Base-by-base conservation (phyloP, 345 rosid genomes). In the Corchorus olitorius region DNA sequence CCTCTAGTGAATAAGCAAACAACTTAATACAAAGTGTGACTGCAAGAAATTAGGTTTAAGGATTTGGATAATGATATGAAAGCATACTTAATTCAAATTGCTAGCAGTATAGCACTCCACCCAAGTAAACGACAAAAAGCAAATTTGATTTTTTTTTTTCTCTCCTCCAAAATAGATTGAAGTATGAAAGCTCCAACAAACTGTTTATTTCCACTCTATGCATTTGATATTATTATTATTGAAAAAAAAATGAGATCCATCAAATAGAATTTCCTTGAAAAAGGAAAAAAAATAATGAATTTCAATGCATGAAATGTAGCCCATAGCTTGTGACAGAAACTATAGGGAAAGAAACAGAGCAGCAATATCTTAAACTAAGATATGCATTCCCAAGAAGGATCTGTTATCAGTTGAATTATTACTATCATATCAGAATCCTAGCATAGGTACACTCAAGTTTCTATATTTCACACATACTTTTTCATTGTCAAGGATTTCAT, bases 371-470 rank as follows among this genome's bases (percentile, higher is more conserved):
- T 67, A 14, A 12, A 67, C 14, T 7, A 67, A 67, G 55, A 50
- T 50, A 54, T 37, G 45, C 13, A 71, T n/a, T 22, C 22, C 43
- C 14, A 49, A 1, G 72, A 48, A 67, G 37, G 11, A 34, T 20
- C 73, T 46, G n/a, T 17, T 8, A n/a, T 65, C 50, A 9, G 14
- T 27, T 22, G 33, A 48, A 68, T 27, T 27, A 27, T 27, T 27
- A 27, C 27, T 27, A 27, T 19, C 74, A 12, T 39, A 71, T 37
- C n/a, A 39, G 75, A 52, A 71, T 50, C 59, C 72, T 52, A 52
- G 11, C n/a, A 53, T 8, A 39, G 49, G 52, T 70, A 34, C 19
- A 49, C 19, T 33, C 43, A 39, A 39, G 6, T 39, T 17, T 55
- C 15, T 34, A 34, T 8, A 50, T 68, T 68, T 49, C 15, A 70